Conservation (phyloP, 345 rosid genomes). For the Melastoma malabathricum region DNA sequence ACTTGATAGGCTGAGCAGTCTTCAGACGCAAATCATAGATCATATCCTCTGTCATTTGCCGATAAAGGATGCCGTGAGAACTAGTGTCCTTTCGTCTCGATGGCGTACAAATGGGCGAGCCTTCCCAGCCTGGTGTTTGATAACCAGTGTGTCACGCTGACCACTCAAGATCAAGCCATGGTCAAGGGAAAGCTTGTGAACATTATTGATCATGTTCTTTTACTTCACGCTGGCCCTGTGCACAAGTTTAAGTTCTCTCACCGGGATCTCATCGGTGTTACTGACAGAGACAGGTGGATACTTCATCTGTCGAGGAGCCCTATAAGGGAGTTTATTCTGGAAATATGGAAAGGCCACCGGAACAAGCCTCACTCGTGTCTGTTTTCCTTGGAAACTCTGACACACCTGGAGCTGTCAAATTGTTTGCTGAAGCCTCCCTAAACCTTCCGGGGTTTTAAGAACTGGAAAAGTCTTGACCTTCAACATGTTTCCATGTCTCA, state of each 20-base stretch:
- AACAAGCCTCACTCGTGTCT: slow-evolving; percentile 50
- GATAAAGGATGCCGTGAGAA: slow-evolving; percentile 53
- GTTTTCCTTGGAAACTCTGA: slow-evolving; percentile 31
- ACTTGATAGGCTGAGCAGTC: slow-evolving; percentile 37
- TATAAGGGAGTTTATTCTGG: slow-evolving; percentile 49
- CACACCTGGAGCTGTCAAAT: slow-evolving; percentile 55
- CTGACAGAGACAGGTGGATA: slow-evolving; percentile 61
- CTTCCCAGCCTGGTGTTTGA: slow-evolving; percentile 49
- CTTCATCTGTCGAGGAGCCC: slow-evolving; percentile 49
- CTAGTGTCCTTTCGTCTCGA: slow-evolving; percentile 39
- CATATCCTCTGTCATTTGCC: slow-evolving; percentile 44
- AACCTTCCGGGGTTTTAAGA: slow-evolving; percentile 39
- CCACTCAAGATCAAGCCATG: slow-evolving; percentile 35
- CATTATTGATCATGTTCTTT: slow-evolving; percentile 49
- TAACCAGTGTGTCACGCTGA: slow-evolving; percentile 23
- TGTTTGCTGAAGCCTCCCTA: slow-evolving; percentile 50
- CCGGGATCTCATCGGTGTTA: slow-evolving; percentile 45
- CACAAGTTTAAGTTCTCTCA: slow-evolving; percentile 59
- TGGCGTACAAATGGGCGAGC: slow-evolving; percentile 59
- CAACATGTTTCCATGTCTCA: slow-evolving; percentile 52
- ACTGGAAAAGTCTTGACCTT: slow-evolving; percentile 59
- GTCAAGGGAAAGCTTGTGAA: slow-evolving; percentile 37
- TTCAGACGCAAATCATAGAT: slow-evolving; percentile 43
- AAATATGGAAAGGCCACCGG: slow-evolving; percentile 61
- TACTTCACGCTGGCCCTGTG: slow-evolving; percentile 46